Evolutionary conservation across 2,329 filamentous ascomycete genomes (phyloP), one percentile per base, ranked within the genome.

Genomic region (Chaetomiaceae sp.): DNA sequence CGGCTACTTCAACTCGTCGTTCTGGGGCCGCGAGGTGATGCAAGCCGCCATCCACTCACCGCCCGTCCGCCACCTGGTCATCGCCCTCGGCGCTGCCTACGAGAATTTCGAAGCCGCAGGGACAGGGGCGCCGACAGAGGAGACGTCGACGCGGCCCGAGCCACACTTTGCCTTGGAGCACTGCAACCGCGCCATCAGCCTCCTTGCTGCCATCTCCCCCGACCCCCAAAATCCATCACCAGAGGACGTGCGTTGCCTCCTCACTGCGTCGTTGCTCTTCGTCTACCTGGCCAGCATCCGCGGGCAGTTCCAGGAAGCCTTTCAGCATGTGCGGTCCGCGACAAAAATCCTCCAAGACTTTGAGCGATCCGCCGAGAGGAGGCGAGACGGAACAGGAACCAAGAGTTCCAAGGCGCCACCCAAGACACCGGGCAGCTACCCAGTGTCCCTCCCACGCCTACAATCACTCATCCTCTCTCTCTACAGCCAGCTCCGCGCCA

Each of bases 221-320:
- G 10, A 27, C 6, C 25, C 25, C 10, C 25, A 27, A 27, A 6
- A 27, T 27, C 48, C 47, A 9, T 48, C 51, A 9, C 13, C 33
- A 2, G 56, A 55, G 44, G 27, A 16, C 4, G 39, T 44, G 14
- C 52, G 13, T 17, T 47, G 43, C 31, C n/a, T 57, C 17, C 53
- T 58, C n/a, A 55, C 56, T 1, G 55, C 56, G 8, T 57, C 55
- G 2, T 14, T 58, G 3, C 56, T 57, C n/a, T 58, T 57, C 40
- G 48, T 57, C 45, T 53, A 58, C 46, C 31, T 58, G 7, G 56
- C 56, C 25, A 45, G 43, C 41, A 27, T 57, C 34, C 55, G 49
- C 20, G 48, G 55, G 34, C 44, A 55, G 45, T 37, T 51, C 16
- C 33, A 43, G 31, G 54, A 58, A 38, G 56, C 55, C 14, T 47